Evolutionary conservation across 2,329 filamentous ascomycete genomes (phyloP).

Genomic region (Cercospora sojina): DNA sequence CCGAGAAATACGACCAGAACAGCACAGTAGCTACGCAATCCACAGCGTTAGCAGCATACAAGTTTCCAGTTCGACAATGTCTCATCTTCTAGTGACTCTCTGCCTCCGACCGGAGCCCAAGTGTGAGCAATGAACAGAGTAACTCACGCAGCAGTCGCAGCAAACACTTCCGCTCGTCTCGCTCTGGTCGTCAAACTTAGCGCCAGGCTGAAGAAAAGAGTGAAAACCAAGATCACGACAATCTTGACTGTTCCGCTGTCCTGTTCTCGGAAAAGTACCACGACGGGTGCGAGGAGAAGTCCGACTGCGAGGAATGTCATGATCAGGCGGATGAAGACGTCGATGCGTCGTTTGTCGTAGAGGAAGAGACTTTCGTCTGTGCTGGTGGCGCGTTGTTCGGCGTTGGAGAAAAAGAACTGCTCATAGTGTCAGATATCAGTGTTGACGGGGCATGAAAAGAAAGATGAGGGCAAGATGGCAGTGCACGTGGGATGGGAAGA

Average conservation of each 20-base stretch:
- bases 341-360: slow-evolving; percentile 41
- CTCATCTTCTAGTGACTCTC: background rate
- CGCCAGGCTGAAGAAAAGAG: slow-evolving; percentile 26
- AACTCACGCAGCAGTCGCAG: slow-evolving; percentile 31
- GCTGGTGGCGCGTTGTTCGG: slow-evolving; percentile 41
- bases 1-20: slow-evolving; percentile 16
- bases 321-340: slow-evolving; percentile 40
- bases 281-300: slow-evolving; percentile 28
- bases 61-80: background rate
- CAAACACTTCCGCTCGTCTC: slow-evolving; percentile 30
- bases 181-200: slow-evolving; percentile 27
- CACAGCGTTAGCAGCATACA: background rate
- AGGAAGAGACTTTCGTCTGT: slow-evolving; percentile 37
- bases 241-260: slow-evolving; percentile 24
- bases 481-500: background rate
- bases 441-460: background rate
- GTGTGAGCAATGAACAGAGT: background rate
- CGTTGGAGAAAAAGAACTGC: slow-evolving; percentile 42
- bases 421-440: background rate
- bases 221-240: slow-evolving; percentile 23
- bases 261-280: slow-evolving; percentile 22
- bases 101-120: background rate
- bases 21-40: slow-evolving; percentile 10
- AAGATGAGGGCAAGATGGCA: background rate
- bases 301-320: slow-evolving; percentile 30